Base-by-base conservation (phyloP, 768 basidiomycete species). In the Lactarius tabidus region DNA sequence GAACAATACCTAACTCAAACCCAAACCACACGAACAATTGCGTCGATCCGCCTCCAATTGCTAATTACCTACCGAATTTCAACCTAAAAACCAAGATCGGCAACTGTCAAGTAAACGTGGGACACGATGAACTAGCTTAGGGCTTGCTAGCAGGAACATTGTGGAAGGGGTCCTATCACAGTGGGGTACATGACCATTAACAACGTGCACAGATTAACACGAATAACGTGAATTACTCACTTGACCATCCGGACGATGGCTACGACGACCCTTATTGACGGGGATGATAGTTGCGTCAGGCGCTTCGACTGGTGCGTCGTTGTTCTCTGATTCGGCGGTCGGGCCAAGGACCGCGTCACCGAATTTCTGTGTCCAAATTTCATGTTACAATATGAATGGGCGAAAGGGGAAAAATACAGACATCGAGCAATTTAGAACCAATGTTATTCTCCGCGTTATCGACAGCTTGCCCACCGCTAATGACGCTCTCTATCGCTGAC, bases 161-260 rank as follows among this genome's bases (percentile, higher is more conserved):
- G 33, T 10, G 65, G 56, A 28, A 62, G 6, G 56, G 29, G 31
- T 66, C 65, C 60, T 66, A 20, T 66, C 60, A 55, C 57, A 14
- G 8, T 33, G 6, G 36, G 33, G 48, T 10, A 20, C 12, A 14
- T 9, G 28, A 38, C 57, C 55, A 66, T 45, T n/a, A 62, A 33
- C 43, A 3, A 6, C 1, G 26, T 6, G 17, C 10, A 15, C 7
- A 28, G 28, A 36, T 26, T 35, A 29, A 51, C 28, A 3, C 38
- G 10, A 20, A 54, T 39, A 33, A 36, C 17, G 48, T 14, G 15
- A 23, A 28, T 6, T 33, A 18, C 60, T 62, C 31, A 66, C 65
- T 7, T 26, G 5, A 33, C 65, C 65, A 53, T 53, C 48, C 2
- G 55, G 56, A 18, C 23, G 23, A 20, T 26, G 45, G 56, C 65